Conservation (phyloP, 305 asterid genomes). For the Plantago coronopus region DNA sequence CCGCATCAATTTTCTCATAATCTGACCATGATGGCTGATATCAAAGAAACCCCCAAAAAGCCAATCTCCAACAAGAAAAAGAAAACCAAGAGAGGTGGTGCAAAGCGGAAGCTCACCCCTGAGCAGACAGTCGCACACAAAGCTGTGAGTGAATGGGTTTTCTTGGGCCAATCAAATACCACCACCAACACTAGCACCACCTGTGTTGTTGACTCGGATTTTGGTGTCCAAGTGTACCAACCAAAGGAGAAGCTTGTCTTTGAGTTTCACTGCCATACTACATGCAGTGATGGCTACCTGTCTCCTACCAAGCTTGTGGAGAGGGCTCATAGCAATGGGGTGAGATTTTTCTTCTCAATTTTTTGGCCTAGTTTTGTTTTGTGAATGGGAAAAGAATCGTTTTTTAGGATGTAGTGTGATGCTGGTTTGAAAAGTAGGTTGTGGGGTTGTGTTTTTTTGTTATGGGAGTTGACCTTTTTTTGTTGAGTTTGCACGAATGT, state of each 20-base stretch:
- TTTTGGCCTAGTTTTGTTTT: not conserved
- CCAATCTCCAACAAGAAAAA: slow-evolving; percentile 43
- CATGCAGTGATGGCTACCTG: slow-evolving; percentile 86
- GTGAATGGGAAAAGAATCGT: no score
- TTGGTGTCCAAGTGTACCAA: slow-evolving; percentile 62
- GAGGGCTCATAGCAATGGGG: slow-evolving; percentile 95
- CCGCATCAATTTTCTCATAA: not conserved
- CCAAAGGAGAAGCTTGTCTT: slow-evolving; percentile 78
- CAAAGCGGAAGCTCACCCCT: slow-evolving; percentile 69
- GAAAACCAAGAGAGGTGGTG: slow-evolving; percentile 93
- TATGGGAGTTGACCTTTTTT: no score
- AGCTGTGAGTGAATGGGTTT: slow-evolving; percentile 83
- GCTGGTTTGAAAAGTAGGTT: no score
- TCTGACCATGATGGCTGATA: slow-evolving; percentile 42
- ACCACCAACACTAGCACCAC: slow-evolving; percentile 22
- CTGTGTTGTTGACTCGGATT: slow-evolving; percentile 52
- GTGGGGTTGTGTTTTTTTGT: no score
- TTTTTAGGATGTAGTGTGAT: no score
- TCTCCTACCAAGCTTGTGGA: slow-evolving; percentile 91
- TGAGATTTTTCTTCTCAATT: slow-evolving; percentile 27
- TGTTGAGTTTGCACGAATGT: no score
- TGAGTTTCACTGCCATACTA: slow-evolving; percentile 81
- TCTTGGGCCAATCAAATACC: slow-evolving; percentile 50
- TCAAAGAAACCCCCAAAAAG: slow-evolving; percentile 46
- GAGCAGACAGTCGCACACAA: slow-evolving; percentile 85